Evolutionary conservation across 2,329 filamentous ascomycete genomes (phyloP).

Genomic region (Akanthomyces lecanii): DNA sequence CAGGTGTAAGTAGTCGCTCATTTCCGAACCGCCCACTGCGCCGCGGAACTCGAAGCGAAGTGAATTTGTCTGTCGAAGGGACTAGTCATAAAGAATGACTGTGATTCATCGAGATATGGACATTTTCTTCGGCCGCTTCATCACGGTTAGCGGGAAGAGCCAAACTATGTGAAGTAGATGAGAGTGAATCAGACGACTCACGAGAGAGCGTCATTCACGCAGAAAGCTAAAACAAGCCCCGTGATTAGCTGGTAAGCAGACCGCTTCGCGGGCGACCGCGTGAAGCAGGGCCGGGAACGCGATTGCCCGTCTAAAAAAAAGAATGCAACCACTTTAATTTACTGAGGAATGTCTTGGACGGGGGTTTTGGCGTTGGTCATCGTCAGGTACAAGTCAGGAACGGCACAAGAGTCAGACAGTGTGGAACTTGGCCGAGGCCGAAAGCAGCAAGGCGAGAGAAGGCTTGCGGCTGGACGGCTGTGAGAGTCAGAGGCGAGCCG

Average conservation of each 20-base stretch:
- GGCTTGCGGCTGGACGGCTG: not conserved
- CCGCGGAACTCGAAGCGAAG: not conserved
- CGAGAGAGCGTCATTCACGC: not conserved
- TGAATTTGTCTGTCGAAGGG: not conserved
- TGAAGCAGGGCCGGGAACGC: not conserved
- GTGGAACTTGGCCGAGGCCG: constrained; percentile 14
- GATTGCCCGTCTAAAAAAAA: not conserved
- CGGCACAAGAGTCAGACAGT: constrained; percentile 10
- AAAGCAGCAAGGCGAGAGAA: constrained; percentile 2
- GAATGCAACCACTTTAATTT: constrained; percentile 15
- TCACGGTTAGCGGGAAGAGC: not conserved
- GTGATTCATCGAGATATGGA: too few species aligned
- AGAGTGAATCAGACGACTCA: constrained; percentile 2
- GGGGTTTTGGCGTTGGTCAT: not conserved
- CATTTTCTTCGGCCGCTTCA: not conserved
- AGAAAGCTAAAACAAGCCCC: not conserved
- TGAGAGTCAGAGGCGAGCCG: not conserved
- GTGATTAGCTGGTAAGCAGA: too few species aligned
- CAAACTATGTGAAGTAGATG: not conserved
- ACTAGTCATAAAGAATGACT: too few species aligned
- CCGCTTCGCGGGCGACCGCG: not conserved
- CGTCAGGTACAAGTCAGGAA: constrained; percentile 16
- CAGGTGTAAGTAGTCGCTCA: not conserved
- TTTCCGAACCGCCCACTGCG: not conserved
- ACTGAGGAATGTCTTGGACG: constrained; percentile 5